phyloP scores from a whole-genome alignment of 768 basidiomycete species.

The Hysterangium stoloniferum region DNA sequence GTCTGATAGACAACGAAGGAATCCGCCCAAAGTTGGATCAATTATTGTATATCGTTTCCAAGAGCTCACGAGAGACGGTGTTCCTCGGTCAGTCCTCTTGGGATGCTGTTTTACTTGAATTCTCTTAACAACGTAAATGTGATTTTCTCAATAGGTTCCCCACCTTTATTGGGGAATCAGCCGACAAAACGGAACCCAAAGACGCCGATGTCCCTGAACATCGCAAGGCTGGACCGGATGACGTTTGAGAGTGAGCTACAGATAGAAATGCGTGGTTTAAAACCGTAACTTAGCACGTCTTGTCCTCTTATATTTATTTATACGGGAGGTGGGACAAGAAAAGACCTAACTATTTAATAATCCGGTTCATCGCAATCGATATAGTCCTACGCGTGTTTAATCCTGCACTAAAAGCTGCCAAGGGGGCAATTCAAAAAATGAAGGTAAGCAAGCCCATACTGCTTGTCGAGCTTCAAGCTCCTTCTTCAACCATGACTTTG shows the following conservation, averaged over 20 bases:
- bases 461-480: conserved; percentile 10
- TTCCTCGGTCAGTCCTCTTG: conserved; percentile 36
- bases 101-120: background rate
- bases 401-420: conserved; percentile 17
- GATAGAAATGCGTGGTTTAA: too few relatives aligned
- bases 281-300: too few relatives aligned
- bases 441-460: conserved; percentile 18
- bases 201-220: conserved; percentile 43
- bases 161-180: conserved; percentile 42
- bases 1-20: conserved; percentile 43
- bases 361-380: too few relatives aligned
- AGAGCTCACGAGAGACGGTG: conserved; percentile 48
- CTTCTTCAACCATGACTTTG: conserved; percentile 10
- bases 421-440: conserved; percentile 17
- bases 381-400: too few relatives aligned
- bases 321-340: too few relatives aligned
- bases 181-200: conserved; percentile 46
- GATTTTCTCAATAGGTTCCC: conserved; percentile 36
- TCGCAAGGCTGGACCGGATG: conserved; percentile 8
- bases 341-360: too few relatives aligned
- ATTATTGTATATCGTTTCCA: conserved; percentile 56
- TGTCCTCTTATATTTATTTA: too few relatives aligned
- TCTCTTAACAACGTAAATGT: background rate
- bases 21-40: conserved; percentile 46
- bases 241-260: too few relatives aligned